These are phyloP conservation scores for Colletotrichum neosansevieriae DNA, from an alignment of 2,329 filamentous ascomycete genomes.

Conservation along the genomic window DNA sequence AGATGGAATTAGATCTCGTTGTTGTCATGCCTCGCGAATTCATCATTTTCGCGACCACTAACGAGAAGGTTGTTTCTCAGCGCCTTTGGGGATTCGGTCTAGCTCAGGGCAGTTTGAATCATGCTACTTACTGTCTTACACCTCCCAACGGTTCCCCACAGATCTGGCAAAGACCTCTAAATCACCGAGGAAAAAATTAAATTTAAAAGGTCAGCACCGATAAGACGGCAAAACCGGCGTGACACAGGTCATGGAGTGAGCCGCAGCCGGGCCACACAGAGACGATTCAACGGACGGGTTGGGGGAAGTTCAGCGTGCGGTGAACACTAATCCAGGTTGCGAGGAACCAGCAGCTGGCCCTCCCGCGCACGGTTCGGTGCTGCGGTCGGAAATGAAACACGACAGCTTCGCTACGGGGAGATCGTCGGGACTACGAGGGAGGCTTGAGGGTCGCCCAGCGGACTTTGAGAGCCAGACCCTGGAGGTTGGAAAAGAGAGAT, in stretches of 20 bases:
- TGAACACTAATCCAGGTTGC: neutral
- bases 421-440: conserved; percentile 30
- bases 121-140: neutral
- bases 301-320: conserved; percentile 20
- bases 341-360: neutral
- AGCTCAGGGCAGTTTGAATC: conserved; percentile 2
- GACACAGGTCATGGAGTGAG: conserved; percentile 1
- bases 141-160: conserved; percentile 12
- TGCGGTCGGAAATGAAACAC: conserved; percentile 33
- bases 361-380: conserved; percentile 33
- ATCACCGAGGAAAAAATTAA: neutral
- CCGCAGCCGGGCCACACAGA: neutral
- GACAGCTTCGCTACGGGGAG: conserved; percentile 29
- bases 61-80: conserved; percentile 26
- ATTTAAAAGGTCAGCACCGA: conserved; percentile 4
- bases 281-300: conserved; percentile 15
- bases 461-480: neutral
- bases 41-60: neutral
- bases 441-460: conserved; percentile 26
- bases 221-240: conserved; percentile 30
- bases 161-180: neutral
- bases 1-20: too few relatives aligned
- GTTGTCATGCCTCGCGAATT: neutral
- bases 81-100: neutral
- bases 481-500: neutral